Conservation (phyloP, 805 yeast genomes). For the Kuraishia hungarica region DNA sequence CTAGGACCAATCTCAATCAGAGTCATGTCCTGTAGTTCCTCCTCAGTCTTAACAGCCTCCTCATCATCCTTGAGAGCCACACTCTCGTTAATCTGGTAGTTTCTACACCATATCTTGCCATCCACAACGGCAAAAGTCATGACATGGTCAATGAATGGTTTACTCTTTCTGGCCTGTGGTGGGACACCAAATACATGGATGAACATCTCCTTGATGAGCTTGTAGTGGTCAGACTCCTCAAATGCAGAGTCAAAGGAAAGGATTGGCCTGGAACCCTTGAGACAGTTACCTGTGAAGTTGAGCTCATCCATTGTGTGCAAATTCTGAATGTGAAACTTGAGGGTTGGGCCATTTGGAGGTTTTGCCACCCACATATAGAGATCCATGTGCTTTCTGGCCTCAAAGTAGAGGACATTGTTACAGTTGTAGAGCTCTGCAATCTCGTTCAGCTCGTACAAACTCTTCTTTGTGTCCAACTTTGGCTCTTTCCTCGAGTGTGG, state of each 20-base stretch:
- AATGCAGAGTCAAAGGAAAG: slow-evolving; percentile 81
- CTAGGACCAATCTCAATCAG: slow-evolving; percentile 96
- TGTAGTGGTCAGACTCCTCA: slow-evolving; percentile 58
- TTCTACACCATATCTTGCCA: slow-evolving; percentile 91
- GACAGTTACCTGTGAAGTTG: slow-evolving; percentile 92
- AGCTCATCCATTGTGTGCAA: slow-evolving; percentile 93
- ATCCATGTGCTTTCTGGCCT: slow-evolving; percentile 93
- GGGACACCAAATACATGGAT: slow-evolving; percentile 90
- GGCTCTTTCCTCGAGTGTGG: slow-evolving; percentile 98
- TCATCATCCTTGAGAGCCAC: slow-evolving; percentile 46
- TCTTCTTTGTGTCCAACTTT: slow-evolving; percentile 87
- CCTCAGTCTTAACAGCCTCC: slow-evolving; percentile 16
- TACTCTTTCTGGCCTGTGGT: slow-evolving; percentile 81
- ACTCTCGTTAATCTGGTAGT: slow-evolving; percentile 75
- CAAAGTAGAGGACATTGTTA: slow-evolving; percentile 89
- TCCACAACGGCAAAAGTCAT: slow-evolving; percentile 90
- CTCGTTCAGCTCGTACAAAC: slow-evolving; percentile 82
- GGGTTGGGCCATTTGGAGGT: slow-evolving; percentile 97
- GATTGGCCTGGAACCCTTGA: slow-evolving; percentile 91
- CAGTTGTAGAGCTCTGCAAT: slow-evolving; percentile 96
- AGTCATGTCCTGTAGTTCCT: slow-evolving; percentile 49
- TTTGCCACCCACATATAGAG: slow-evolving; percentile 91
- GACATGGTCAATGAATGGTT: slow-evolving; percentile 94
- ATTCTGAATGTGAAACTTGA: slow-evolving; percentile 89
- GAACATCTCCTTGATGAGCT: slow-evolving; percentile 76